These are phyloP conservation scores for Xylaria flabelliformis DNA, from an alignment of 495 filamentous ascomycete genomes.

Conservation along the genomic window DNA sequence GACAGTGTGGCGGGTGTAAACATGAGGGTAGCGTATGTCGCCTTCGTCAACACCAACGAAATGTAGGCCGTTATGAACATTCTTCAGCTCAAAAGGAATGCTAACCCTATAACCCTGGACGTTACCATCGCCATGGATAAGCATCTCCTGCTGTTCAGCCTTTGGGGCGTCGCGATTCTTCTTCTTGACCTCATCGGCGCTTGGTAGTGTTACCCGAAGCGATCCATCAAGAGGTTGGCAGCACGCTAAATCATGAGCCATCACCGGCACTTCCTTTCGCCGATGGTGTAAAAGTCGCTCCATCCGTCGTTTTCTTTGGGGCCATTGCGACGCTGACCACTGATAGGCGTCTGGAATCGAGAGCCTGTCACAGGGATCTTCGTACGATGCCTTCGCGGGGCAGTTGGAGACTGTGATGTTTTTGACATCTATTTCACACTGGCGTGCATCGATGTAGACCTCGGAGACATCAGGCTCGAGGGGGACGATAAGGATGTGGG, in stretches of 20 bases:
- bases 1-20: constrained; percentile 81
- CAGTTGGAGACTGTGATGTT: constrained; percentile 72
- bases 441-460: constrained; percentile 84
- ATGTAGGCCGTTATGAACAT: constrained; percentile 82
- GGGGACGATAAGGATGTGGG: constrained; percentile 79
- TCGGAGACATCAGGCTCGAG: constrained; percentile 63
- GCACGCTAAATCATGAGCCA: constrained; percentile 43
- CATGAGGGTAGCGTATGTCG: constrained; percentile 85
- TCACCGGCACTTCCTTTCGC: constrained; percentile 50
- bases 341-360: constrained; percentile 63
- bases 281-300: constrained; percentile 63
- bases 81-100: constrained; percentile 78
- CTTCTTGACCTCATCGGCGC: constrained; percentile 41
- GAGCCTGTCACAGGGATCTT: constrained; percentile 74
- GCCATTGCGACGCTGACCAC: constrained; percentile 76
- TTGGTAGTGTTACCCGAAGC: constrained; percentile 48
- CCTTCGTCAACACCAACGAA: constrained; percentile 84
- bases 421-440: constrained; percentile 71
- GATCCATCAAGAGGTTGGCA: constrained; percentile 54
- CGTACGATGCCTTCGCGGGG: constrained; percentile 64
- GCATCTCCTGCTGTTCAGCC: constrained; percentile 38
- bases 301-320: constrained; percentile 71
- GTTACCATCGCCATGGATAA: constrained; percentile 37
- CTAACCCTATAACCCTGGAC: constrained; percentile 50
- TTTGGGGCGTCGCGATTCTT: constrained; percentile 44